Conservation (phyloP, 176 grass and related monocot genomes). For the Eleusine indica region DNA sequence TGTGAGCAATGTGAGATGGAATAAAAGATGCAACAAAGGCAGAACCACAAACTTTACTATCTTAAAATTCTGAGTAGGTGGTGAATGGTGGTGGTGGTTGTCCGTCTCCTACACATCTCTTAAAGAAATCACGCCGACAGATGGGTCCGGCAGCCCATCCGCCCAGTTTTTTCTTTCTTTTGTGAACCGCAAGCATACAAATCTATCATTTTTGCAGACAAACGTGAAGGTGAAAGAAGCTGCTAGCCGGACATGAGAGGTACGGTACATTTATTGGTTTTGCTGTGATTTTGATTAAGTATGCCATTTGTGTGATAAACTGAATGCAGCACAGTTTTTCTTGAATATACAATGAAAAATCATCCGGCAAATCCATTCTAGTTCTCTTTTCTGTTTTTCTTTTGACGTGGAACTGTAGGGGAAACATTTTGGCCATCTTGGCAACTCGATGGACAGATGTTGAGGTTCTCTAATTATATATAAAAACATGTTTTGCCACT, state of each 20-base stretch:
- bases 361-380: background rate
- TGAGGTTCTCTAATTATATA: background rate
- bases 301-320: background rate
- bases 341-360: background rate
- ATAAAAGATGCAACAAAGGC: background rate
- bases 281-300: conserved; percentile 4
- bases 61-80: too few relatives aligned
- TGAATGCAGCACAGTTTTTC: background rate
- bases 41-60: background rate
- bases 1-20: conserved; percentile 1
- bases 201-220: conserved; percentile 3
- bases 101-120: too few relatives aligned
- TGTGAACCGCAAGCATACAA: background rate
- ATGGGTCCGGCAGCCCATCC: too few relatives aligned
- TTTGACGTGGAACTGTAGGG: background rate
- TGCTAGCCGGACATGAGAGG: background rate
- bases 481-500: background rate
- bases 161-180: background rate
- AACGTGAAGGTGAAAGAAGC: background rate
- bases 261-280: conserved; percentile 2
- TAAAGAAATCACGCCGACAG: too few relatives aligned
- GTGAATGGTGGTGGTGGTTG: too few relatives aligned
- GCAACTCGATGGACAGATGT: background rate
- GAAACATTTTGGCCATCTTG: background rate
- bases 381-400: background rate